Evolutionary conservation across 768 basidiomycete species (phyloP).

Genomic region (Tulasnella sp.): DNA sequence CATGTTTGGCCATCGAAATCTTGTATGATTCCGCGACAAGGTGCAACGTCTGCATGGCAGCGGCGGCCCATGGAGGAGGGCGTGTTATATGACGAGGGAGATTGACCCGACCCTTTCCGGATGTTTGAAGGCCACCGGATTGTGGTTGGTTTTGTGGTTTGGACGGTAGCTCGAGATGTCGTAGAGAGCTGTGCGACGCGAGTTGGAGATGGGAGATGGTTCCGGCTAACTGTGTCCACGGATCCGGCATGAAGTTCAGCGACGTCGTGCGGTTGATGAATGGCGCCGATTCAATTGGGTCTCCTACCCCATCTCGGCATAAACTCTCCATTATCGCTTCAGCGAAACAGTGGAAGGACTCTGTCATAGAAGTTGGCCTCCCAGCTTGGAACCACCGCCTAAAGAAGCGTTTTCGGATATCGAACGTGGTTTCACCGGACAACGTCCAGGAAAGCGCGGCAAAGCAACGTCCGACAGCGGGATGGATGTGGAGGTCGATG

Average conservation of each 20-base stretch:
- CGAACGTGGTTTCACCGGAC: slow-evolving; percentile 52
- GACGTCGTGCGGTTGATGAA: not conserved
- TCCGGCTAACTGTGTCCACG: slow-evolving; percentile 13
- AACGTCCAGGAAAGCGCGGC: slow-evolving; percentile 60
- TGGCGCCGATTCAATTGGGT: not conserved
- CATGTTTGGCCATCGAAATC: slow-evolving; percentile 47
- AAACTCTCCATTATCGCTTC: slow-evolving; percentile 51
- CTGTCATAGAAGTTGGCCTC: slow-evolving; percentile 44
- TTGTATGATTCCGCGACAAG: slow-evolving; percentile 56
- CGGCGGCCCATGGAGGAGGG: slow-evolving; percentile 51
- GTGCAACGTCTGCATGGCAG: slow-evolving; percentile 49
- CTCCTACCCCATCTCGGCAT: slow-evolving; percentile 27
- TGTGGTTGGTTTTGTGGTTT: slow-evolving; percentile 18
- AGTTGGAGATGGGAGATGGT: slow-evolving; percentile 12
- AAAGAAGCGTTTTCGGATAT: slow-evolving; percentile 54
- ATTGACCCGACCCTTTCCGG: not conserved
- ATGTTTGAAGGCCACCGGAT: not conserved
- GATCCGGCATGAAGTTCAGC: slow-evolving; percentile 25
- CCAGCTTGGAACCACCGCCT: slow-evolving; percentile 50
- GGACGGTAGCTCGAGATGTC: slow-evolving; percentile 31
- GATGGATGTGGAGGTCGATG: slow-evolving; percentile 56
- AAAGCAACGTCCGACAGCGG: slow-evolving; percentile 56
- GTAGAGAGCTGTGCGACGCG: slow-evolving; percentile 2
- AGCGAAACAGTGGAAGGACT: slow-evolving; percentile 56
- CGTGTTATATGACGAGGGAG: slow-evolving; percentile 36